Evolutionary conservation across 1,284 basidiomycete genomes (phyloP).

Genomic region (Schizophyllum amplum): DNA sequence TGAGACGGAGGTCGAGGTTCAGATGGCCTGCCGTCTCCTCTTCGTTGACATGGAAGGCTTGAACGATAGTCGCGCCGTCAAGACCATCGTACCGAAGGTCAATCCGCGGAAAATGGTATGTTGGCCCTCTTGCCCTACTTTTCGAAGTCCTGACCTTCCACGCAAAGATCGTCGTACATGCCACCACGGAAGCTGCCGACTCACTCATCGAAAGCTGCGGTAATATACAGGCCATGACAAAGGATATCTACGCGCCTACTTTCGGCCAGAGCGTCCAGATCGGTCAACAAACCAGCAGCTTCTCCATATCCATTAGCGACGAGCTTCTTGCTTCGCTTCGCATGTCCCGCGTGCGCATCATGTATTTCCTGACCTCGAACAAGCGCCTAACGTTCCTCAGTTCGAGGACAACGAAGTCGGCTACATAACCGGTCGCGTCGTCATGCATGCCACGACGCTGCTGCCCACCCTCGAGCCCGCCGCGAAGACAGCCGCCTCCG

Average conservation of each 20-base stretch:
- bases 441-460: constrained; percentile 73
- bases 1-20: constrained; percentile 64
- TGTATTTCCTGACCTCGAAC: background rate
- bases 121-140: background rate
- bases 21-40: constrained; percentile 77
- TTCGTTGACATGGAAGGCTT: constrained; percentile 95
- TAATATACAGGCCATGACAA: constrained; percentile 80
- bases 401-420: constrained; percentile 98
- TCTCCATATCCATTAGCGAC: constrained; percentile 91
- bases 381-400: constrained; percentile 30
- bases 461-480: constrained; percentile 60
- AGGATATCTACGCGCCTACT: constrained; percentile 79
- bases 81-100: constrained; percentile 94
- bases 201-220: constrained; percentile 74
- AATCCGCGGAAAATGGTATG: constrained; percentile 90
- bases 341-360: constrained; percentile 75
- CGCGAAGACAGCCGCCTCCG: constrained; percentile 20
- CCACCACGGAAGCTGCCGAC: constrained; percentile 55
- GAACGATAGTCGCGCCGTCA: constrained; percentile 93
- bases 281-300: constrained; percentile 93
- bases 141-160: constrained; percentile 1
- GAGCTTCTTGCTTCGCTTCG: constrained; percentile 72
- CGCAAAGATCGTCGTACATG: constrained; percentile 82
- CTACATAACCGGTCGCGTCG: constrained; percentile 80
- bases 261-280: constrained; percentile 77